phyloP scores from a whole-genome alignment of 2,329 filamentous ascomycete species.

The Monosporascus sp. region DNA sequence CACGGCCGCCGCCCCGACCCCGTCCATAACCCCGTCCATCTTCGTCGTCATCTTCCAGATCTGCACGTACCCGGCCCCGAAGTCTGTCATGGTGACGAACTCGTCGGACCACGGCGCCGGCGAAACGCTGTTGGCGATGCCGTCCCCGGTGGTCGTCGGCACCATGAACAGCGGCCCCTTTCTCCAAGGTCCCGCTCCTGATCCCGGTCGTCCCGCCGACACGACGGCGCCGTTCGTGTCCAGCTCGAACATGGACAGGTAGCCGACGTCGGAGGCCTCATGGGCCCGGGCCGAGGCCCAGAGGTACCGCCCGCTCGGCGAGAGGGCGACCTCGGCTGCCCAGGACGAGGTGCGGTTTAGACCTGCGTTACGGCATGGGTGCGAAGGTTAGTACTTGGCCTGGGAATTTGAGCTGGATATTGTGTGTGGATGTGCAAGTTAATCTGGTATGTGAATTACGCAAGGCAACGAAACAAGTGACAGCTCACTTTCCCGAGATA shows the following conservation, averaged over 20 bases:
- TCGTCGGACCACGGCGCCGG: conserved; percentile 11
- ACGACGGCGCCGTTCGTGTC: conserved; percentile 5
- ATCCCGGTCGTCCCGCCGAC: no score
- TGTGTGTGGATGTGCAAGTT: no score
- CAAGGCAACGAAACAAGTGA: neutral
- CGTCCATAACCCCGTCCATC: neutral
- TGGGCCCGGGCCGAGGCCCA: conserved; percentile 13
- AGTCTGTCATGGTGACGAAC: conserved; percentile 14
- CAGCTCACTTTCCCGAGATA: conserved; percentile 6
- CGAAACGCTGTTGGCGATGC: conserved; percentile 12
- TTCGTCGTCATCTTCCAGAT: conserved; percentile 11
- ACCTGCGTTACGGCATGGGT: neutral
- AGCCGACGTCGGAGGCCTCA: conserved; percentile 4
- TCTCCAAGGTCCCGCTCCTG: no score
- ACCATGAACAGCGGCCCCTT: conserved; percentile 11
- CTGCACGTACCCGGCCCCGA: conserved; percentile 11
- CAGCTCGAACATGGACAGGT: conserved; percentile 12
- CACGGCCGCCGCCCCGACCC: conserved; percentile 5
- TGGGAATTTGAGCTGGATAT: no score
- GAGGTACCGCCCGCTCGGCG: conserved; percentile 9
- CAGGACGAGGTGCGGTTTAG: conserved; percentile 9
- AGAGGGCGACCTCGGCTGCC: conserved; percentile 17
- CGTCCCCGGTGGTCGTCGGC: conserved; percentile 11
- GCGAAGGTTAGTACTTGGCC: no score
- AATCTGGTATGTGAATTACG: no score